Conservation (phyloP, 2,329 filamentous ascomycete species). For the Thermothelomyces thermophilus region DNA sequence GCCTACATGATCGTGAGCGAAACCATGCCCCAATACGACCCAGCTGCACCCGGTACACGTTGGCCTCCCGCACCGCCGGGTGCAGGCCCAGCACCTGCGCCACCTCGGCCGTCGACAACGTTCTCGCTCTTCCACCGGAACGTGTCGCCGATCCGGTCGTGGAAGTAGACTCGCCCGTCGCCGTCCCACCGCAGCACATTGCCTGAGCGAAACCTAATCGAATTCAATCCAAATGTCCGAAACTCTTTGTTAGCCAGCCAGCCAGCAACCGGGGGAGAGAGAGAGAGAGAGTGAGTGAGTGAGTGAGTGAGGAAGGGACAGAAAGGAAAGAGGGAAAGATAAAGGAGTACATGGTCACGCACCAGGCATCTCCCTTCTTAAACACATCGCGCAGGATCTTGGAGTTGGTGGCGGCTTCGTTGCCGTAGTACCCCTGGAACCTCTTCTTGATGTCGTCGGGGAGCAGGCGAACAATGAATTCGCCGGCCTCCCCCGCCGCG, state of each 20-base stretch:
- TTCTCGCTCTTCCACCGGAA: slow-evolving; percentile 80
- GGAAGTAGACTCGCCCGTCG: slow-evolving; percentile 71
- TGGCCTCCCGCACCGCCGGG: slow-evolving; percentile 64
- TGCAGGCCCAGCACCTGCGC: slow-evolving; percentile 63
- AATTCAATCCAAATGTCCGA: background rate
- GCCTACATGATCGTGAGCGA: too few species aligned
- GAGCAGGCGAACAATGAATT: slow-evolving; percentile 65
- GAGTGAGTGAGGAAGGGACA: too few species aligned
- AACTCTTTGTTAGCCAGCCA: too few species aligned
- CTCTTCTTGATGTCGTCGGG: slow-evolving; percentile 51
- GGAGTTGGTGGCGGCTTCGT: slow-evolving; percentile 59
- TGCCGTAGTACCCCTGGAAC: slow-evolving; percentile 79
- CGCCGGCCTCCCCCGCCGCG: slow-evolving; percentile 58
- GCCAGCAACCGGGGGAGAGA: too few species aligned
- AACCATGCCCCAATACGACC: too few species aligned
- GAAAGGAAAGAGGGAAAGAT: background rate
- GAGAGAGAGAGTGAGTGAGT: too few species aligned
- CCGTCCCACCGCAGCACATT: slow-evolving; percentile 65
- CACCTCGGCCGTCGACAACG: slow-evolving; percentile 74
- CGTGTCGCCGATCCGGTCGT: slow-evolving; percentile 72
- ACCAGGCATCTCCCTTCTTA: slow-evolving; percentile 65
- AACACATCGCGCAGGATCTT: slow-evolving; percentile 73
- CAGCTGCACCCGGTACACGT: slow-evolving; percentile 76
- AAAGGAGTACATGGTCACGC: background rate
- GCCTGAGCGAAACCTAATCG: slow-evolving; percentile 61